Evolutionary conservation across 1,139 yeast genomes (phyloP), one percentile per base, ranked within the genome.

Genomic region (Yamadazyma triangularis): DNA sequence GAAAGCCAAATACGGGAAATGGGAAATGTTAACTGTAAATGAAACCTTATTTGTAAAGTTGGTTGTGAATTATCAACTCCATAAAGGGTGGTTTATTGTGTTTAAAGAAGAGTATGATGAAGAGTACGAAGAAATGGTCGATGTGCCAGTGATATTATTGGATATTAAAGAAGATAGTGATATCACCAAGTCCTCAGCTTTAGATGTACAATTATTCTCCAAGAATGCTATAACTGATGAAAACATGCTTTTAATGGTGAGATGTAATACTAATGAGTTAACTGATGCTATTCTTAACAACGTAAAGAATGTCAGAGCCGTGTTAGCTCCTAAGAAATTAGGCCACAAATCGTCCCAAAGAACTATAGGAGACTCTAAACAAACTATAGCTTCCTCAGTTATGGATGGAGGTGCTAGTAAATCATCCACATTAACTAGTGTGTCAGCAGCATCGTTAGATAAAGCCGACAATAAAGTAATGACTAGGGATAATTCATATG

Each of bases 1-100:
- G 74, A 66, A 63, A 39, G 50, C 54, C 15, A 57, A 58, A 31
- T 59, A 56, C 30, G 74, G 72, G 1, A 67, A 64, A 40, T 68
- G 73, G 73, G 72, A 67, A 44, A 58, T 66, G 67, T 36, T 67
- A 23, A 66, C 73, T 1, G 46, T 56, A 7, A 56, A 51, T 33
- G 69, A 63, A 30, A 55, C 45, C 13, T 39, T 67, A 2, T 68
- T 65, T 33, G 38, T 63, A 22, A 67, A 66, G 39, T 53, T 66
- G 13, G 70, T 55, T 4, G 58, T 60, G 11, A 64, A 66, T 40
- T 57, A 64, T 35, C 56, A 54, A 6, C 32, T 50, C 29, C 46
- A 50, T 29, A 51, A 54, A 38, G 45, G 62, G 28, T 68, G 73
- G 73, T 43, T 67, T 35, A 50, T 67, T 32, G 48, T 64, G 3